phyloP scores from a whole-genome alignment of 2,329 filamentous ascomycete species.

The Pseudopyrenochaeta lycopersici region DNA sequence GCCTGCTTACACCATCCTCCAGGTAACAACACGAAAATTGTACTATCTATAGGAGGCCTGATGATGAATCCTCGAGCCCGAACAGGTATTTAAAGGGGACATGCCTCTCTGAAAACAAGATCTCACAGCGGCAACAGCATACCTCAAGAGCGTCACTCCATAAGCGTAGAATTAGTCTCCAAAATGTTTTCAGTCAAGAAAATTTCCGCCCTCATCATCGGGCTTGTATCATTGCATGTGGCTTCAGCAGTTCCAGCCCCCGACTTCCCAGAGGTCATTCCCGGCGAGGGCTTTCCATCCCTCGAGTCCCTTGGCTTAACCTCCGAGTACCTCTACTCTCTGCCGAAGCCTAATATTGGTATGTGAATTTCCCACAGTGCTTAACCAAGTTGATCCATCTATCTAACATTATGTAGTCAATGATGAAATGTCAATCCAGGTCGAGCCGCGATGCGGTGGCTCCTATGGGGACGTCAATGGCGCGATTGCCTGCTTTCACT shows the following conservation, averaged over 20 bases:
- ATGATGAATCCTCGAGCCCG: background rate
- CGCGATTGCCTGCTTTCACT: slow-evolving; percentile 11
- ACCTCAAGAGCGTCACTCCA: no score
- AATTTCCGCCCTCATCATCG: background rate
- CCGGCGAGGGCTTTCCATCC: slow-evolving; percentile 4
- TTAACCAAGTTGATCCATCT: no score
- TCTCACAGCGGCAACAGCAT: background rate
- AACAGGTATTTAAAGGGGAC: background rate
- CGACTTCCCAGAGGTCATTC: slow-evolving; percentile 2
- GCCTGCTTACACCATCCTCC: background rate
- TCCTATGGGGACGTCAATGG: slow-evolving; percentile 1
- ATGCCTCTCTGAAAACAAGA: background rate
- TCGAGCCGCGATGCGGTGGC: background rate
- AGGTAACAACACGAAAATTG: background rate
- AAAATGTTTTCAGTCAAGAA: background rate
- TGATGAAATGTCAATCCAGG: background rate
- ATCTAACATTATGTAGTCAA: background rate
- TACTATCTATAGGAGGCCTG: background rate
- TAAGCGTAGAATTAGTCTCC: background rate
- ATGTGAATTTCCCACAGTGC: background rate
- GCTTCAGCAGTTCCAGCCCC: background rate
- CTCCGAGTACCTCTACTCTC: slow-evolving; percentile 7
- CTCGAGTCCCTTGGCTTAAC: slow-evolving; percentile 9
- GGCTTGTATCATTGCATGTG: background rate
- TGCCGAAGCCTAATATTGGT: background rate